These are phyloP conservation scores for Blakeslea trispora DNA, from an alignment of 371 early-diverging fungal species.

Conservation along the genomic window DNA sequence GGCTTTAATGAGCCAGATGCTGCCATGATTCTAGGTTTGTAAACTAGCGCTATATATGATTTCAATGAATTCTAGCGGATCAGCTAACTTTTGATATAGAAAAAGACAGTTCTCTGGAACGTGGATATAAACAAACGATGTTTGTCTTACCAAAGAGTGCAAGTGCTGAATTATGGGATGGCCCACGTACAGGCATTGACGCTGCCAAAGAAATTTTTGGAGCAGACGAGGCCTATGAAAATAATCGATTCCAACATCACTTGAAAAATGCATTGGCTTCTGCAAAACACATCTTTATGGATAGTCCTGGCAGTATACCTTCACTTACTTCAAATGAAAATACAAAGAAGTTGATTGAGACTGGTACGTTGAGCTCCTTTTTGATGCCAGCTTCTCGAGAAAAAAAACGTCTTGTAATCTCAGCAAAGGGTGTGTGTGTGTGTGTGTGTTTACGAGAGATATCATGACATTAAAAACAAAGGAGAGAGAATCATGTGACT, in stretches of 20 bases:
- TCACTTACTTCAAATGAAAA: constrained; percentile 26
- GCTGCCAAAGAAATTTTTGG: constrained; percentile 79
- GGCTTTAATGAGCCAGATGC: constrained; percentile 94
- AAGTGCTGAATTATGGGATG: constrained; percentile 89
- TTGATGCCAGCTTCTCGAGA: constrained; percentile 12
- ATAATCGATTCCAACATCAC: constrained; percentile 27
- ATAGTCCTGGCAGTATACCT: constrained; percentile 32
- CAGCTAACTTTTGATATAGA: constrained; percentile 35
- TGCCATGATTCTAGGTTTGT: constrained; percentile 71
- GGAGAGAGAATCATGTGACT: background rate
- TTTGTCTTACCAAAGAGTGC: constrained; percentile 80
- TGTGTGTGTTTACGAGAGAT: too few species aligned
- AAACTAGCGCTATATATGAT: background rate
- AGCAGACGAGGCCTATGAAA: constrained; percentile 75
- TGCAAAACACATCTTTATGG: constrained; percentile 41
- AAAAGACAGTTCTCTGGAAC: constrained; percentile 45
- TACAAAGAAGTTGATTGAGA: constrained; percentile 31
- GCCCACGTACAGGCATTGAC: constrained; percentile 84
- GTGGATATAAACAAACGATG: constrained; percentile 85
- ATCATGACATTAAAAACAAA: too few species aligned
- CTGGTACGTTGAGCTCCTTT: constrained; percentile 35
- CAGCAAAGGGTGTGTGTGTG: constrained; percentile 19
- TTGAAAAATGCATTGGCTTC: constrained; percentile 27
- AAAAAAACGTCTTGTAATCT: constrained; percentile 15
- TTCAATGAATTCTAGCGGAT: background rate